These are phyloP conservation scores for Auricularia cornea DNA, from an alignment of 768 basidiomycete species.

Conservation along the genomic window DNA sequence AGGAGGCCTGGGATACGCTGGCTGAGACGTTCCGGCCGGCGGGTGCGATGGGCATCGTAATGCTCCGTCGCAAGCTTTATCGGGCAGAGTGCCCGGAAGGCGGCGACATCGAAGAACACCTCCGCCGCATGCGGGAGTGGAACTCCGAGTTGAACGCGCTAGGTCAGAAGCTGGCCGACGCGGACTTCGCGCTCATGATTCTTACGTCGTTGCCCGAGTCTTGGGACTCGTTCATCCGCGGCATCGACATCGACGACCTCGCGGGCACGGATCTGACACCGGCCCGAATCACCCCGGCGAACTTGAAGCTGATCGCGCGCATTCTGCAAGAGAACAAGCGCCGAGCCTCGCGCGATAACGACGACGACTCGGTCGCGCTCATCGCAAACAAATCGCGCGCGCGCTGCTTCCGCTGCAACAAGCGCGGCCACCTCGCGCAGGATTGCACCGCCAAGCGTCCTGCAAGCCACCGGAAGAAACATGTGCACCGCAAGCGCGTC, in stretches of 20 bases:
- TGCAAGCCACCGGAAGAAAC: no score
- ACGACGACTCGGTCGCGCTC: no score
- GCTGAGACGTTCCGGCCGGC: constrained; percentile 20
- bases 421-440: no score
- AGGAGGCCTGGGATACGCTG: constrained; percentile 23
- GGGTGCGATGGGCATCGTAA: constrained; percentile 21
- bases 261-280: not conserved
- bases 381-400: no score
- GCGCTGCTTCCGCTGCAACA: no score
- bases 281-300: not conserved
- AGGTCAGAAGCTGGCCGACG: constrained; percentile 18
- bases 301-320: constrained; percentile 11
- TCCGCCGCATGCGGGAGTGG: constrained; percentile 18
- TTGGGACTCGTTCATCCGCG: constrained; percentile 26
- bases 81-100: constrained; percentile 21
- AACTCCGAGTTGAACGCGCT: constrained; percentile 17
- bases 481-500: no score
- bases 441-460: no score
- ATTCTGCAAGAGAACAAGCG: constrained; percentile 4
- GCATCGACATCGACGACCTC: constrained; percentile 9
- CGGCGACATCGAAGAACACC: constrained; percentile 25
- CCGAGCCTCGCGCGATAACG: not conserved
- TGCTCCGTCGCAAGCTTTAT: constrained; percentile 20
- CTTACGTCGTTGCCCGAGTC: constrained; percentile 27
- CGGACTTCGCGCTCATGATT: constrained; percentile 24